Base-by-base conservation (phyloP, 2,329 filamentous ascomycete species). In the Claviceps arundinis region DNA sequence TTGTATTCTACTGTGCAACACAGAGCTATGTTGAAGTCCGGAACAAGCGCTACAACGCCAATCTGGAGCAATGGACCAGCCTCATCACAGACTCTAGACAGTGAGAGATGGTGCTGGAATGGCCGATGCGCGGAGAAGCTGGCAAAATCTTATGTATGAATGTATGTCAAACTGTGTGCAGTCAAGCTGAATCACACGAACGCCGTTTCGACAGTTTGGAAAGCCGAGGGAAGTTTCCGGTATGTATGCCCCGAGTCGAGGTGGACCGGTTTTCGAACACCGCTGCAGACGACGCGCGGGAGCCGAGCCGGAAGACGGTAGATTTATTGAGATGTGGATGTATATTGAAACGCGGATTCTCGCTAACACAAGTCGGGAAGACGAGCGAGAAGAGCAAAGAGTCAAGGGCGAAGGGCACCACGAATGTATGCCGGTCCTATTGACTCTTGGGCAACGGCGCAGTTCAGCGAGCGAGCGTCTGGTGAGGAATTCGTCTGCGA, bases 31-130 rank as follows among this genome's bases (percentile, higher is more conserved):
- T 7, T 7, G 16, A 50, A n/a, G 34, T 19, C 24, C 14, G 50
- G 16, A 30, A 40, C 43, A 22, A 38, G 48, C 47, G 53, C 50
- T 50, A 50, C 34, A 30, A 48, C 50, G 50, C 53, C 43, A 17
- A 47, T 37, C n/a, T 49, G 38, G 22, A 37, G 41, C 37, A 41
- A 14, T 44, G 48, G 19, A 38, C 44, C 34, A 24, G 26, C 47
- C 40, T 55, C 53, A 52, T 55, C 44, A 52, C 53, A 48, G 46
- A 45, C 50, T 47, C 26, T 19, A 37, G 16, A 47, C 26, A 38
- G 50, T 44, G 53, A 50, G 47, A 52, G 47, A 40, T 19, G 43
- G n/a, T 34, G 34, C 38, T 13, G 13, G 38, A 22, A 43, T 38
- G 43, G 24, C 44, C 26, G 38, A 52, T 34, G 47, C 48, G 48